Evolutionary conservation across 495 filamentous ascomycete species (phyloP), one percentile per base, ranked within the genome.

Genomic region (Aspergillus homomorphus): DNA sequence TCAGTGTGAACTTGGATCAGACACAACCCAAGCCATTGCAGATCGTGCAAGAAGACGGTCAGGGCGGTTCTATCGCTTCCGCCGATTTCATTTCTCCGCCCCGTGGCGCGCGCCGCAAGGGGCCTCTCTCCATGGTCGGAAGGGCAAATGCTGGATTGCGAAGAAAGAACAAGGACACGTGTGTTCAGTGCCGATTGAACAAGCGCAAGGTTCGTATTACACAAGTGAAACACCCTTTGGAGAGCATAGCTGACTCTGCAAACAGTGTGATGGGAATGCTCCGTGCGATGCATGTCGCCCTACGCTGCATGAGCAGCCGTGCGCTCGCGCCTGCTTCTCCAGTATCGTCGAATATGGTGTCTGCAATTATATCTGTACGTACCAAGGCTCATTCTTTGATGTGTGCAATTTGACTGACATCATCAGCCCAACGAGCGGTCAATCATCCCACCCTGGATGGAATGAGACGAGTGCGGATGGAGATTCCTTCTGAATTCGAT

Each of bases 321-420:
- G 78, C 61, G 77, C 75, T 7, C 70, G 73, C 38, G 77, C 77
- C 22, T 74, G 77, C 56, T 81, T 81, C 60, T 65, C 73, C 18
- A 79, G 69, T 56, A 77, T 81, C 57, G 77, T 81, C n/a, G 76
- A 80, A 62, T 77, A 74, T 51, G 78, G 74, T 55, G 79, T 75
- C 2, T 80, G 76, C 67, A 81, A 81, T 51, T 79, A 79, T 54
- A 74, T 81, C 51, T 81, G 77, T 80, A 67, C 42, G 76, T 61
- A 42, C 14, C 12, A 42, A 14, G 14, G 14, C 2, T 21, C 42
- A 7, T 16, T 16, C 12, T n/a, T 18, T 6, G 3, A 12, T 53
- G 54, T 42, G 5, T 26, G 20, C 51, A n/a, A 8, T 24, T 16
- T 30, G 33, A 45, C 42, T 56, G 46, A 71, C 28, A 3, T 5